phyloP scores from a whole-genome alignment of 208 protist species.

The Crithidia sp. region DNA sequence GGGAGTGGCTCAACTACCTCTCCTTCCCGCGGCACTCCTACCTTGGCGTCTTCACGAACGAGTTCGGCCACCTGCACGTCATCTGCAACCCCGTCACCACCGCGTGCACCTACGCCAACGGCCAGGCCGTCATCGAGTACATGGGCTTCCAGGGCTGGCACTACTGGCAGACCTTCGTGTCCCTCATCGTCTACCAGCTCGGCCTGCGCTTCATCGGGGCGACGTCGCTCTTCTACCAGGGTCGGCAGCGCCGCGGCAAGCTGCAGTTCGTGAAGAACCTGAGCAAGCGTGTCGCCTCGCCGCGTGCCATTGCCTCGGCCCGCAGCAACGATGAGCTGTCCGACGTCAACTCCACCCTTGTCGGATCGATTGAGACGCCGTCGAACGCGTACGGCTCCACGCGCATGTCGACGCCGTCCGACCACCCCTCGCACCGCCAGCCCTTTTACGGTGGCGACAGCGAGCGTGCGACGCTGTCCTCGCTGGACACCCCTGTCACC shows the following conservation, averaged over 20 bases:
- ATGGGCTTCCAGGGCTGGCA: slow-evolving; percentile 74
- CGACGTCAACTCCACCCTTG: slow-evolving; percentile 39
- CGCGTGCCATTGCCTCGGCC: slow-evolving; percentile 64
- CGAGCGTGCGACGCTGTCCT: slow-evolving; percentile 23
- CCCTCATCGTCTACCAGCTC: slow-evolving; percentile 68
- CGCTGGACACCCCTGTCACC: slow-evolving; percentile 26
- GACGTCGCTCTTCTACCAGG: slow-evolving; percentile 66
- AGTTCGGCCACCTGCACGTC: slow-evolving; percentile 65
- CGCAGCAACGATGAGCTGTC: slow-evolving; percentile 62
- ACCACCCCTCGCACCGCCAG: slow-evolving; percentile 15
- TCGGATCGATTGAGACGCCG: slow-evolving; percentile 68
- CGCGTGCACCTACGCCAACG: slow-evolving; percentile 58
- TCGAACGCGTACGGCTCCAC: slow-evolving; percentile 48
- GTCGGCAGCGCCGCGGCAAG: slow-evolving; percentile 55
- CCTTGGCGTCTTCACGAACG: slow-evolving; percentile 78
- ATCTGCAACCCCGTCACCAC: slow-evolving; percentile 72
- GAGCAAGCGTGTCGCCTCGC: slow-evolving; percentile 55
- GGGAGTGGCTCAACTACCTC: slow-evolving; percentile 84
- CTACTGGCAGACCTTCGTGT: slow-evolving; percentile 71
- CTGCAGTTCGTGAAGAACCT: slow-evolving; percentile 71
- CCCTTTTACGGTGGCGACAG: slow-evolving; percentile 11
- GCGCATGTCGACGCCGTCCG: not conserved
- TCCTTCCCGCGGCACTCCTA: slow-evolving; percentile 83
- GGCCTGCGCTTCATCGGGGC: slow-evolving; percentile 59
- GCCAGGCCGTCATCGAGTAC: slow-evolving; percentile 54